Percentiles rank a stretch among this genome's conserved stretches.
Evolutionary conservation across 257 asterid species (phyloP).

Genomic region (Solanum chiquidenum): DNA sequence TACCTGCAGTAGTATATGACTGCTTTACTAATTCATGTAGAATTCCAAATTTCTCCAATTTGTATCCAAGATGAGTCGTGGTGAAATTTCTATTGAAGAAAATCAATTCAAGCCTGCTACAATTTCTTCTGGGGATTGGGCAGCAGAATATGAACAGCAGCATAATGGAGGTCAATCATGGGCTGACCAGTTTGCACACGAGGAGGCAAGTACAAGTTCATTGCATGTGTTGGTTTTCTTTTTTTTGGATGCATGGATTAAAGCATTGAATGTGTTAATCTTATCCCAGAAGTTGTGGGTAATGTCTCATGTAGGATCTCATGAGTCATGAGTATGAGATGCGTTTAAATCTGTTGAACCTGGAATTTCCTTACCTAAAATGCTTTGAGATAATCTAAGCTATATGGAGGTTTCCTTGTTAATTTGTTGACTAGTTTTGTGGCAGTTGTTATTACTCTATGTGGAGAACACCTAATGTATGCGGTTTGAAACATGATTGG

Average conservation of each 20-base stretch:
- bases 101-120: slow-evolving; percentile 78
- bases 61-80: slow-evolving; percentile 98
- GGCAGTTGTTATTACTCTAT: background rate
- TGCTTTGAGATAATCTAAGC: background rate
- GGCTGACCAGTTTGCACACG: slow-evolving; percentile 81
- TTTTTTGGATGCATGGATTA: background rate
- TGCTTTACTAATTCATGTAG: slow-evolving; percentile 25
- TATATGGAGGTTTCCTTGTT: background rate
- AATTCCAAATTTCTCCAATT: slow-evolving; percentile 94
- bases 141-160: slow-evolving; percentile 77
- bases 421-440: background rate
- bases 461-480: background rate
- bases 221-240: background rate
- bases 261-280: background rate
- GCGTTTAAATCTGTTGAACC: background rate
- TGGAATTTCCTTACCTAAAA: background rate
- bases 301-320: background rate
- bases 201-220: slow-evolving; percentile 52
- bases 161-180: slow-evolving; percentile 72
- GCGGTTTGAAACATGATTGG: background rate
- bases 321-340: background rate
- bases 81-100: slow-evolving; percentile 85
- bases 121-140: slow-evolving; percentile 87
- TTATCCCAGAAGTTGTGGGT: background rate
- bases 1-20: background rate